A percentile compares a stretch with the other conserved stretches of the same genome.
These are phyloP conservation scores for Sugiyamaella chiloensis DNA, from an alignment of 805 yeast species.

Conservation along the genomic window DNA sequence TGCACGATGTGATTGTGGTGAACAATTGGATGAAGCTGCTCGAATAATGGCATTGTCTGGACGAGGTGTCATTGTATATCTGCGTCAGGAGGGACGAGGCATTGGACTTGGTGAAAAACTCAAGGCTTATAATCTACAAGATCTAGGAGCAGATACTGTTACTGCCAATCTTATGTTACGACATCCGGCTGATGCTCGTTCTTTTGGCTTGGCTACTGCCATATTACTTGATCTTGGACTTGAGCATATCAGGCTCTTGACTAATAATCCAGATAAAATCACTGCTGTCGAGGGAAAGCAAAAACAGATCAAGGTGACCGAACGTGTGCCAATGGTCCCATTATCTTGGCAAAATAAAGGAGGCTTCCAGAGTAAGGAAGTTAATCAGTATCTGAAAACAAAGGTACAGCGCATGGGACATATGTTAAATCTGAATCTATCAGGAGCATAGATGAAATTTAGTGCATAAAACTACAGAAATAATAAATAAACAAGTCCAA, in stretches of 20 bases:
- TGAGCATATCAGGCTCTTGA: conserved; percentile 66
- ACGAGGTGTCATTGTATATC: conserved; percentile 89
- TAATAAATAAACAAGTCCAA: too few species aligned
- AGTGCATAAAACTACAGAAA: too few species aligned
- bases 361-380: conserved; percentile 81
- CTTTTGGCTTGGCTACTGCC: conserved; percentile 90
- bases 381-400: conserved; percentile 89
- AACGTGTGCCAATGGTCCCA: conserved; percentile 96
- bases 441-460: neutral
- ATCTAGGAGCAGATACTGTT: conserved; percentile 97
- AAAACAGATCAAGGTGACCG: conserved; percentile 67
- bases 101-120: conserved; percentile 97
- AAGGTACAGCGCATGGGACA: conserved; percentile 98
- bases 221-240: conserved; percentile 81
- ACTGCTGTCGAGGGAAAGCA: conserved; percentile 90
- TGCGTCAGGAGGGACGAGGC: conserved; percentile 98
- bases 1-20: conserved; percentile 99
- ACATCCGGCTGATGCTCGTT: conserved; percentile 98
- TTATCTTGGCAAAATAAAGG: conserved; percentile 73
- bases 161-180: conserved; percentile 88
- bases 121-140: conserved; percentile 95
- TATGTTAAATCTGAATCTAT: conserved; percentile 46
- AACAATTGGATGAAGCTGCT: conserved; percentile 98
- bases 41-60: conserved; percentile 83
- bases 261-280: conserved; percentile 96